These are phyloP conservation scores for Zychaea mexicana DNA, from an alignment of 371 early-diverging fungal species.

Conservation along the genomic window DNA sequence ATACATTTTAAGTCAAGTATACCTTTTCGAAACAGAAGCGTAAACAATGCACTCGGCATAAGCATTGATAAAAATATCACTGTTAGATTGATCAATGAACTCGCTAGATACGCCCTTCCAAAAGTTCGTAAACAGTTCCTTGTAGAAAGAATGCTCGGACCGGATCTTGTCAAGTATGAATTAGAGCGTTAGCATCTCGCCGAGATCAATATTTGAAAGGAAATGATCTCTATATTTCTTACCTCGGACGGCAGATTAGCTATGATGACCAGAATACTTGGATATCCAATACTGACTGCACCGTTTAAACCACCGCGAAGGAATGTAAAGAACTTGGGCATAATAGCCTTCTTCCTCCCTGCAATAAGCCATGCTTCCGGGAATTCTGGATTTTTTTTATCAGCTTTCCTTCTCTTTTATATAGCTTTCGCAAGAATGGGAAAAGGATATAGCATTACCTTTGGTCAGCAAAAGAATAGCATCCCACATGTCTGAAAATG, in stretches of 20 bases:
- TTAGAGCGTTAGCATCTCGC: too few relatives aligned
- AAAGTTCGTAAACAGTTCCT: conserved; percentile 64
- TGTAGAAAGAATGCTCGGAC: conserved; percentile 41
- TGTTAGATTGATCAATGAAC: conserved; percentile 55
- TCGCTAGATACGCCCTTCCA: conserved; percentile 67
- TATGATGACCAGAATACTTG: conserved; percentile 71
- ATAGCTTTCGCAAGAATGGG: too few relatives aligned
- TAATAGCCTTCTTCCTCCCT: conserved; percentile 64
- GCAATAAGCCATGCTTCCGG: conserved; percentile 71
- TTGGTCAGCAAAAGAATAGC: conserved; percentile 62
- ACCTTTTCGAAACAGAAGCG: conserved; percentile 53
- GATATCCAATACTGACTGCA: conserved; percentile 62
- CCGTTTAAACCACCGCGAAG: conserved; percentile 70
- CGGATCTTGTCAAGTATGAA: conserved; percentile 11
- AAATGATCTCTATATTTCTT: background rate
- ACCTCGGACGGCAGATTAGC: conserved; percentile 60
- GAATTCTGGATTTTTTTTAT: conserved; percentile 32
- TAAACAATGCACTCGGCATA: conserved; percentile 65
- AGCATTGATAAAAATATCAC: conserved; percentile 58
- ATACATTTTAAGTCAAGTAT: background rate
- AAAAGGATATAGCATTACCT: conserved; percentile 49
- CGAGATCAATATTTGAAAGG: conserved; percentile 2
- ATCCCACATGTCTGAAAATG: conserved; percentile 68
- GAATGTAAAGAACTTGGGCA: conserved; percentile 66
- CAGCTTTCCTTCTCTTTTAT: background rate